Conservation (phyloP, 495 filamentous ascomycete genomes). For the Thermothielavioides terrestris region DNA sequence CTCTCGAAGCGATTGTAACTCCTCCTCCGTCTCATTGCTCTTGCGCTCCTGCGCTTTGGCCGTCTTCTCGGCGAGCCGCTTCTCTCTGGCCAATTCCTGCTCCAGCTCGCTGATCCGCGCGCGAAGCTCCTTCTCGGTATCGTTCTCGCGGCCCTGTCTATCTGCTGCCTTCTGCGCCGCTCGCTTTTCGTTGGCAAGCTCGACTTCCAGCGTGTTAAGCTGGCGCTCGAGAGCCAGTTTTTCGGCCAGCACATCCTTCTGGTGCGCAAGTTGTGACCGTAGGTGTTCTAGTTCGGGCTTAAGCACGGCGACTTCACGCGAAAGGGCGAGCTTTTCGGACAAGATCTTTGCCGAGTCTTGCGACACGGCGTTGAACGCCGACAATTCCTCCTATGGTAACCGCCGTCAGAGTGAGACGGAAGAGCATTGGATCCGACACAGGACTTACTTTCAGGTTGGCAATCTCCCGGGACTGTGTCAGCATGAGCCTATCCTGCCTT, state of each 20-base stretch:
- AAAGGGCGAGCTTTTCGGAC: slow-evolving; percentile 66
- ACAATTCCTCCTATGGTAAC: slow-evolving; percentile 53
- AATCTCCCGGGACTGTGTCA: slow-evolving; percentile 53
- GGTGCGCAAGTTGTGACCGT: slow-evolving; percentile 54
- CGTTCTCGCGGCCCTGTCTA: slow-evolving; percentile 37
- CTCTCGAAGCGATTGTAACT: slow-evolving; percentile 26
- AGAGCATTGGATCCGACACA: not conserved
- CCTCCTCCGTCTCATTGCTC: slow-evolving; percentile 26
- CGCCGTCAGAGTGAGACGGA: not conserved
- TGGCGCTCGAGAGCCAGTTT: slow-evolving; percentile 69
- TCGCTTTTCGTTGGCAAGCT: slow-evolving; percentile 70
- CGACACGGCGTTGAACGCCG: slow-evolving; percentile 50
- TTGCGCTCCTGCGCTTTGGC: slow-evolving; percentile 22
- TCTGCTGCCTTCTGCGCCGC: slow-evolving; percentile 51
- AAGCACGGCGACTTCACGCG: slow-evolving; percentile 59
- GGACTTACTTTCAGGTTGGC: slow-evolving; percentile 54
- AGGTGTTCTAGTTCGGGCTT: slow-evolving; percentile 75
- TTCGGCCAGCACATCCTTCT: slow-evolving; percentile 59
- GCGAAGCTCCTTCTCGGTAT: slow-evolving; percentile 39
- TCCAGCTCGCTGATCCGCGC: slow-evolving; percentile 39
- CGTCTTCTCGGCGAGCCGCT: slow-evolving; percentile 25
- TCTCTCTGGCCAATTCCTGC: slow-evolving; percentile 47
- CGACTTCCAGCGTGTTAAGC: slow-evolving; percentile 63
- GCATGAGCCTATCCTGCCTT: slow-evolving; percentile 46
- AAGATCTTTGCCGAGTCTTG: slow-evolving; percentile 61